Percentiles rank a stretch among this genome's conserved stretches.
Conservation (phyloP, 345 rosid genomes). For the Linum tenue region DNA sequence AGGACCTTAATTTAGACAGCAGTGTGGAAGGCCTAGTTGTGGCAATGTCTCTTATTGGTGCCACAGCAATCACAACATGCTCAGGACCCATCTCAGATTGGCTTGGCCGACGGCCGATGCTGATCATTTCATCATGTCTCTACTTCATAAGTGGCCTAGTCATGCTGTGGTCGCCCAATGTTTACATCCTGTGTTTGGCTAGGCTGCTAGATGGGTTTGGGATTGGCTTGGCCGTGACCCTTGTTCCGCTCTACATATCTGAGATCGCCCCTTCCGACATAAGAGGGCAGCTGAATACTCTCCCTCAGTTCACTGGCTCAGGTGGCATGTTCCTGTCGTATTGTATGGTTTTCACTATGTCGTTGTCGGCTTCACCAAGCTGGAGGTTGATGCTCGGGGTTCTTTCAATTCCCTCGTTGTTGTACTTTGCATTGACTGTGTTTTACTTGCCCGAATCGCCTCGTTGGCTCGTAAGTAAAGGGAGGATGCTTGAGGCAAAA, state of each 20-base stretch:
- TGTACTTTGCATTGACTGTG: constrained; percentile 54
- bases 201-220: constrained; percentile 90
- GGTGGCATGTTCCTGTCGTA: constrained; percentile 91
- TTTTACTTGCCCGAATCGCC: constrained; percentile 97
- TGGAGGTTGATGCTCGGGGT: constrained; percentile 96
- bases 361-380: constrained; percentile 56
- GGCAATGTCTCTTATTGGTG: constrained; percentile 93
- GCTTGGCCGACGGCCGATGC: constrained; percentile 95
- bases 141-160: constrained; percentile 78
- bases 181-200: constrained; percentile 67
- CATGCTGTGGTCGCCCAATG: constrained; percentile 93
- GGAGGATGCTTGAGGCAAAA: constrained; percentile 81
- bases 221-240: constrained; percentile 84
- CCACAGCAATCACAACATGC: constrained; percentile 81
- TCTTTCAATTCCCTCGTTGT: constrained; percentile 71
- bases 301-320: constrained; percentile 90
- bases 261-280: constrained; percentile 96
- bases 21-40: constrained; percentile 85
- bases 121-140: constrained; percentile 60
- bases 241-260: constrained; percentile 81
- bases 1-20: constrained; percentile 51
- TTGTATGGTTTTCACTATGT: constrained; percentile 88
- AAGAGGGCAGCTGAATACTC: constrained; percentile 81
- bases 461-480: constrained; percentile 98
- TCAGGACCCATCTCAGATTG: constrained; percentile 92